Conservation (phyloP, 371 early-diverging fungal genomes). For the Lichtheimia hyalospora region DNA sequence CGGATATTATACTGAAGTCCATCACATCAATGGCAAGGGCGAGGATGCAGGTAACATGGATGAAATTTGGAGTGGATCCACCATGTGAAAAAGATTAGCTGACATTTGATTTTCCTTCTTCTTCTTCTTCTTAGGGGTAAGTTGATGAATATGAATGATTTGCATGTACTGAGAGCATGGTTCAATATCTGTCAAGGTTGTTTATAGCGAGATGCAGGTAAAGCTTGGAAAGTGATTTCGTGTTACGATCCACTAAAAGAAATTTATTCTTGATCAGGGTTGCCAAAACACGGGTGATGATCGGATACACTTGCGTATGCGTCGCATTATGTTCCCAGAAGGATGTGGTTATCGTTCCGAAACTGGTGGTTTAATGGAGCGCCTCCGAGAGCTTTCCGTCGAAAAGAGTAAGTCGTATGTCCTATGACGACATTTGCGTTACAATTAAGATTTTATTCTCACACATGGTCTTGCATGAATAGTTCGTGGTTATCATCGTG, state of each 20-base stretch:
- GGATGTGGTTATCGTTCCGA: conserved; percentile 66
- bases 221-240: neutral
- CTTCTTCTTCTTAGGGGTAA: conserved; percentile 17
- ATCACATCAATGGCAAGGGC: conserved; percentile 57
- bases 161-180: no score
- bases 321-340: conserved; percentile 62
- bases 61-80: neutral
- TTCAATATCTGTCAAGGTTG: conserved; percentile 29
- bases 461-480: neutral
- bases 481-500: conserved; percentile 61
- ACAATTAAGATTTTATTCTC: neutral
- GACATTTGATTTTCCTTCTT: neutral
- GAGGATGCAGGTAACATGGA: conserved; percentile 45
- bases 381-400: conserved; percentile 61
- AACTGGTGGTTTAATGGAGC: conserved; percentile 71
- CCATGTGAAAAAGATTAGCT: no score
- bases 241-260: neutral
- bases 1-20: conserved; percentile 67
- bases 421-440: no score
- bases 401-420: conserved; percentile 53
- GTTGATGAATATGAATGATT: neutral
- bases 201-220: conserved; percentile 60
- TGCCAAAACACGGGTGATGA: conserved; percentile 47
- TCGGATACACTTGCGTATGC: conserved; percentile 50
- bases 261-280: conserved; percentile 21